Percentiles rank a stretch among this genome's conserved stretches.
Evolutionary conservation across 164 flowering plant genomes (phyloP).

Genomic region (Tetrastigma voinierianum): DNA sequence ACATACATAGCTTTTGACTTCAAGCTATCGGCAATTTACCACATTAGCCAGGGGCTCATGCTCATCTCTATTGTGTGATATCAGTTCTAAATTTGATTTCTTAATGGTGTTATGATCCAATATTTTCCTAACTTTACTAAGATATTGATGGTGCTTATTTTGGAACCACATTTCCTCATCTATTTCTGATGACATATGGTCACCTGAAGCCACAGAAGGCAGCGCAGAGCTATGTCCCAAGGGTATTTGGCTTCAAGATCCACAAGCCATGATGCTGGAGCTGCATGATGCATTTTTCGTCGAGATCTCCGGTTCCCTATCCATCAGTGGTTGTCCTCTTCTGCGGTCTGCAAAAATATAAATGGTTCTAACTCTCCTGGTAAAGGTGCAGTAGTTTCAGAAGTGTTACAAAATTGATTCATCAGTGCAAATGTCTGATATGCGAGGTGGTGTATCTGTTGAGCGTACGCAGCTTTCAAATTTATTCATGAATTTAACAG

Average conservation of each 20-base stretch:
- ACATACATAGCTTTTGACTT: too few species aligned
- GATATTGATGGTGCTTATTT: constrained; percentile 81
- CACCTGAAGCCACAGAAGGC: constrained; percentile 71
- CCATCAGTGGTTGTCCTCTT: background rate
- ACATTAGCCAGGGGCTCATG: background rate
- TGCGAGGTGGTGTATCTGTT: constrained; percentile 10
- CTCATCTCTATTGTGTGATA: background rate
- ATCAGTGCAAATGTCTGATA: constrained; percentile 5
- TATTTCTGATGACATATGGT: constrained; percentile 71
- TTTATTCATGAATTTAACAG: constrained; percentile 13
- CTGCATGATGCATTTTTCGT: background rate
- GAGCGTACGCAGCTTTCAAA: constrained; percentile 4
- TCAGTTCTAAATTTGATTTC: background rate
- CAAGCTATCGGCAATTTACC: background rate
- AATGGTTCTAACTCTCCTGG: constrained; percentile 13
- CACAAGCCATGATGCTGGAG: constrained; percentile 46
- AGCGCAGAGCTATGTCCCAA: constrained; percentile 62
- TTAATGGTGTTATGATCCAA: background rate
- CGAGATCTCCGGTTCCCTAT: background rate
- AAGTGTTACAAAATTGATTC: constrained; percentile 4
- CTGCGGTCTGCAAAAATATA: constrained; percentile 9
- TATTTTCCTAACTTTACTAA: constrained; percentile 31
- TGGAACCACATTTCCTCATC: constrained; percentile 77
- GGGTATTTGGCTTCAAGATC: constrained; percentile 74
- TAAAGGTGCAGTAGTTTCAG: constrained; percentile 15